These are phyloP conservation scores for Grifola frondosa DNA, from an alignment of 1,284 basidiomycete genomes.

Conservation along the genomic window DNA sequence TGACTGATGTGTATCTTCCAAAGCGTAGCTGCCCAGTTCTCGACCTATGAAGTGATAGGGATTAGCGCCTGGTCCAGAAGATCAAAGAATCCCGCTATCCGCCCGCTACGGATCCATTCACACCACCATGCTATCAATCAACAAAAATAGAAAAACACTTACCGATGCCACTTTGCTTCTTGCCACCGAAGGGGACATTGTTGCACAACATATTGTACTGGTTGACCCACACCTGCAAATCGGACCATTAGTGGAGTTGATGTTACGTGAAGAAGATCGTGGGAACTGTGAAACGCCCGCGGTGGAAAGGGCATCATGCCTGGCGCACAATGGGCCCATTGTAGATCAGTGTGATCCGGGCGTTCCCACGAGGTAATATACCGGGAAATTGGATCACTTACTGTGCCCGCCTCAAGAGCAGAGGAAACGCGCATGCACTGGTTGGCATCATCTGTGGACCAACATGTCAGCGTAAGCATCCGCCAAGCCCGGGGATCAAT, in stretches of 20 bases:
- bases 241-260: conserved; percentile 70
- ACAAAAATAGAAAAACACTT: conserved; percentile 13
- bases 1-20: conserved; percentile 86
- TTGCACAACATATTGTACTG: conserved; percentile 81
- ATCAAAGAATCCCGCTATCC: conserved; percentile 17
- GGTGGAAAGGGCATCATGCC: too few relatives aligned
- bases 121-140: conserved; percentile 1
- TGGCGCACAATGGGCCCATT: too few relatives aligned
- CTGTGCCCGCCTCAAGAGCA: conserved; percentile 83
- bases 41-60: conserved; percentile 50
- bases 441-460: conserved; percentile 66
- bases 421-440: conserved; percentile 86
- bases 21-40: conserved; percentile 86
- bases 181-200: conserved; percentile 92
- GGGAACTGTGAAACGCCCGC: too few relatives aligned
- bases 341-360: too few relatives aligned
- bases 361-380: neutral
- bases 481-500: too few relatives aligned
- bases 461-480: too few relatives aligned
- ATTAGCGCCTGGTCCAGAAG: conserved; percentile 12
- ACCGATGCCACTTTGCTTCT: conserved; percentile 81
- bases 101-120: neutral
- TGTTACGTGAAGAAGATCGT: conserved; percentile 78
- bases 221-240: conserved; percentile 79
- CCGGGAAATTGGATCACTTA: conserved; percentile 36